Evolutionary conservation across 768 basidiomycete genomes (phyloP), one percentile per base, ranked within the genome.

Genomic region (Exsudoporus frostii): DNA sequence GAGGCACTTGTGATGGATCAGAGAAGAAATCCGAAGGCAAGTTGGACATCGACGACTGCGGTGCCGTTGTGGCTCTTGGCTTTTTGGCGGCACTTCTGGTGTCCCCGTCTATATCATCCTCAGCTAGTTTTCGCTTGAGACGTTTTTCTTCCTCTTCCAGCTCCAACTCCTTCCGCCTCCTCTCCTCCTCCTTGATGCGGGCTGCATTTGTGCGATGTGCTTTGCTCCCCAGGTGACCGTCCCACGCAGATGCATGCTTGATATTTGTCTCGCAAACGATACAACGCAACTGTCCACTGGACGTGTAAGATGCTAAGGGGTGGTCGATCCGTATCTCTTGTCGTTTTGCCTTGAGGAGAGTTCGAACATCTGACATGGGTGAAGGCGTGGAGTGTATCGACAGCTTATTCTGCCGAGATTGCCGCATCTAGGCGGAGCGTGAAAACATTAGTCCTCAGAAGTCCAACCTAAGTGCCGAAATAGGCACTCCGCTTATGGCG

Each of bases 171-270:
- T 73, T 75, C 49, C 66, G 72, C 33, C 59, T 59, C 48, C 67
- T 71, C 53, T 85, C 81, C 58, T 84, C 78, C 62, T 84, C 82
- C 55, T 76, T 80, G 40, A 84, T 63, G 17, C 80, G 79, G 11
- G 76, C 75, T 17, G 85, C 82, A 62, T 82, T 85, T 37, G 76
- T 84, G 32, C 90, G 82, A 65, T 93, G 90, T 2, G 70, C 70
- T 71, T 92, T 92, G 72, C 86, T 90, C 13, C 86, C 90, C 19
- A 93, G 67, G 70, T 93, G 90, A 20, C 90, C 89, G 54, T 90
- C 84, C 90, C 90, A 93, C n/a, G 87, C 86, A 24, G 86, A 82
- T 4, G 88, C 79, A 62, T 90, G 83, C 62, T 91, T 92, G 51
- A 93, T 76, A 19, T 70, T 52, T 11, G 74, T 78, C 2, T 76